These are phyloP conservation scores for Erythrophleum ivorense DNA, from an alignment of 331 rosid species.

Conservation along the genomic window DNA sequence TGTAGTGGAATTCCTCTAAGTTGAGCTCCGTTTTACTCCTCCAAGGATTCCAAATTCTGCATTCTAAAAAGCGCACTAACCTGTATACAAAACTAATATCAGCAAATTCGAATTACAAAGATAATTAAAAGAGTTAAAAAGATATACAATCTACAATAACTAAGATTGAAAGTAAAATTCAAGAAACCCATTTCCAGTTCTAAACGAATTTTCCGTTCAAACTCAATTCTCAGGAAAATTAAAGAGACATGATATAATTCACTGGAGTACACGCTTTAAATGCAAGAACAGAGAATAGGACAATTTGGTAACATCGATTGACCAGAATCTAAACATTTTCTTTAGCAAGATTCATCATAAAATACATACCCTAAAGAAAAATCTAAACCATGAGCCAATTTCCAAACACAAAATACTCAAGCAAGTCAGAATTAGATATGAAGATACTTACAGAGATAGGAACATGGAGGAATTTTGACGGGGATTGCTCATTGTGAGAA, in stretches of 20 bases:
- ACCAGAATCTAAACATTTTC: no score
- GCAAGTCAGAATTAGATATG: background rate
- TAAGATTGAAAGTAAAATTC: no score
- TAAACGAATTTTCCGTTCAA: background rate
- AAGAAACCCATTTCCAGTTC: no score
- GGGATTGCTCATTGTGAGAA: background rate
- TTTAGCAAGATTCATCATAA: background rate
- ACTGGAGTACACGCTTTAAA: background rate
- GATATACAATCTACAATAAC: no score
- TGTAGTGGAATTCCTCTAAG: background rate
- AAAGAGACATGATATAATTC: no score
- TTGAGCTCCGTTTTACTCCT: background rate
- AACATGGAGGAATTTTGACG: background rate
- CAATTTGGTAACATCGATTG: background rate
- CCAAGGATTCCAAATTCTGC: background rate
- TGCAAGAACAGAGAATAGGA: background rate
- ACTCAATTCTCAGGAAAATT: no score
- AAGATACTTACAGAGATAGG: background rate
- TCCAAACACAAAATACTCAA: no score
- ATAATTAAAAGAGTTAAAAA: no score
- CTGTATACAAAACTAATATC: background rate
- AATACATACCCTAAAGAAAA: no score
- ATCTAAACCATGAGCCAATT: no score
- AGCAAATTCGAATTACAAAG: background rate
- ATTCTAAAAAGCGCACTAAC: background rate